phyloP scores from a whole-genome alignment of 2,329 filamentous ascomycete species.

The Clarireedia paspali region DNA sequence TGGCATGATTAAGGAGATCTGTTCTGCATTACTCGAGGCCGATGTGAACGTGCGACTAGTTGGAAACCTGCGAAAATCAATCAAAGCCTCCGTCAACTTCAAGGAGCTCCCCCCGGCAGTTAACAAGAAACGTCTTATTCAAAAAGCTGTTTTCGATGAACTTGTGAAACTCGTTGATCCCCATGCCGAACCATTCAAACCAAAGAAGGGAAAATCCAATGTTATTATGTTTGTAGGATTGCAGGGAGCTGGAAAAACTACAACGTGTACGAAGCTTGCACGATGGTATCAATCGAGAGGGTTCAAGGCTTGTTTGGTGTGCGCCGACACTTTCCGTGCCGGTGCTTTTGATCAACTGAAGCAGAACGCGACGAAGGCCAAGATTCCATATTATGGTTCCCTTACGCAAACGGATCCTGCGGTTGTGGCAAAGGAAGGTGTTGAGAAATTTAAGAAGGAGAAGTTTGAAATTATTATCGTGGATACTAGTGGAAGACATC shows the following conservation, averaged over 20 bases:
- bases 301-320: slow-evolving; percentile 89
- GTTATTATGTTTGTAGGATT: slow-evolving; percentile 99
- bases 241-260: slow-evolving; percentile 96
- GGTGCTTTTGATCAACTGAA: slow-evolving; percentile 98
- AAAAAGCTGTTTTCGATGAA: slow-evolving; percentile 96
- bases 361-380: slow-evolving; percentile 97
- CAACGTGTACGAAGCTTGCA: slow-evolving; percentile 94
- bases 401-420: slow-evolving; percentile 95
- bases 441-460: slow-evolving; percentile 99
- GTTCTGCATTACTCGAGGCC: slow-evolving; percentile 87
- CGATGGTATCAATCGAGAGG: slow-evolving; percentile 90
- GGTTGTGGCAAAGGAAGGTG: slow-evolving; percentile 86
- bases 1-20: slow-evolving; percentile 97
- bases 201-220: slow-evolving; percentile 91
- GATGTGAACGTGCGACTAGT: slow-evolving; percentile 97
- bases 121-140: slow-evolving; percentile 97
- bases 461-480: slow-evolving; percentile 97
- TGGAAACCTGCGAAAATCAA: slow-evolving; percentile 83
- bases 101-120: slow-evolving; percentile 83
- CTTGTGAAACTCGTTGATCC: slow-evolving; percentile 93
- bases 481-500: slow-evolving; percentile 90
- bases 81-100: slow-evolving; percentile 87
- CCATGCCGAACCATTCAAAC: slow-evolving; percentile 90
- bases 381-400: slow-evolving; percentile 97
- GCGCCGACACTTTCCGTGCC: slow-evolving; percentile 96